These are phyloP conservation scores for Crassisporium funariophilum DNA, from an alignment of 768 basidiomycete genomes.

Conservation along the genomic window DNA sequence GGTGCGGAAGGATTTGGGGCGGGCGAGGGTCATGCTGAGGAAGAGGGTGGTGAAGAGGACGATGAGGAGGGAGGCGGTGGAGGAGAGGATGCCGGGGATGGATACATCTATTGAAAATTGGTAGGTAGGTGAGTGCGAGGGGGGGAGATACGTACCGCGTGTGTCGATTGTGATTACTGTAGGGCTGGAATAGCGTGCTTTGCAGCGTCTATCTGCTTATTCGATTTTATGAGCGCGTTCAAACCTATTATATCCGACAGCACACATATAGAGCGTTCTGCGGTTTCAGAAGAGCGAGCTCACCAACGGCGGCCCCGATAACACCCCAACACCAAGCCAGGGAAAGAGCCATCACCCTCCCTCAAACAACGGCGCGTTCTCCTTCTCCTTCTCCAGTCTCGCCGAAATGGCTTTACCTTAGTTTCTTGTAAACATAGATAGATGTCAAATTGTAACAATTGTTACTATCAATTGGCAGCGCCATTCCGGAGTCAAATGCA, in stretches of 20 bases:
- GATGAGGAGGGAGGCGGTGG: not conserved
- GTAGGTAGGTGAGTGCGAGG: not conserved
- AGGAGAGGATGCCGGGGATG: not conserved
- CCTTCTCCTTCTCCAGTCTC: too few relatives aligned
- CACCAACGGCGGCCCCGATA: not conserved
- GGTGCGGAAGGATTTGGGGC: not conserved
- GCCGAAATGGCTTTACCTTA: too few relatives aligned
- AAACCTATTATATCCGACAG: not conserved
- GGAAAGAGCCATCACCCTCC: not conserved
- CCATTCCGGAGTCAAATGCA: too few relatives aligned
- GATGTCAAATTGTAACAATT: too few relatives aligned
- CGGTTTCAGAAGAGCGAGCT: not conserved
- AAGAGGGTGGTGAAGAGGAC: not conserved
- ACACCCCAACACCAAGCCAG: not conserved
- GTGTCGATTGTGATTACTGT: not conserved
- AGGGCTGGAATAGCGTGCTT: not conserved
- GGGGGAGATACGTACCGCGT: not conserved
- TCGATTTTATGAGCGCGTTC: not conserved
- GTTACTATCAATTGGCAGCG: too few relatives aligned
- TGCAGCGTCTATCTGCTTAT: not conserved
- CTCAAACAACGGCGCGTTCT: not conserved
- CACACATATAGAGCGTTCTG: not conserved
- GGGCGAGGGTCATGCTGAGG: not conserved
- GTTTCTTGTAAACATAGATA: too few relatives aligned
- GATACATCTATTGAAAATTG: not conserved